Percentiles rank a stretch among this genome's conserved stretches.
phyloP scores from a whole-genome alignment of 768 basidiomycete species.

The Punctularia strigosozonata region DNA sequence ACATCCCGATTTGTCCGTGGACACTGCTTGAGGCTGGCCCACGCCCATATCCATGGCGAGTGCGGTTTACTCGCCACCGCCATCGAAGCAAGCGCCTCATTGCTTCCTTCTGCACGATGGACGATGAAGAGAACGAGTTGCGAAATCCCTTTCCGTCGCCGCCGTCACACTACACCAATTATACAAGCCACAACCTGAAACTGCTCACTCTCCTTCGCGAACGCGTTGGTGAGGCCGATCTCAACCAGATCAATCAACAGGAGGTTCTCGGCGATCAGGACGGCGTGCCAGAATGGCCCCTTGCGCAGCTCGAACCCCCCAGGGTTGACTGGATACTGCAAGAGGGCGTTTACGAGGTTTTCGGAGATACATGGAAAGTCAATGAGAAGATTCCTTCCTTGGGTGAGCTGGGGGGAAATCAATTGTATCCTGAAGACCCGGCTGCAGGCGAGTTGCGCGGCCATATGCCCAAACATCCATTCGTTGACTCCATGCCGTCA shows the following conservation, averaged over 20 bases:
- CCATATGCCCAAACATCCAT: slow-evolving; percentile 2
- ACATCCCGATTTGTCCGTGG: no score
- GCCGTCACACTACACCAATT: slow-evolving; percentile 72
- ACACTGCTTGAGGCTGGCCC: no score
- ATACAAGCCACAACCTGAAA: slow-evolving; percentile 61
- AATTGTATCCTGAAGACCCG: slow-evolving; percentile 69
- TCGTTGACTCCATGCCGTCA: not conserved
- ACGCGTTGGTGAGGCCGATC: slow-evolving; percentile 29
- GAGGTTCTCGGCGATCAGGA: slow-evolving; percentile 57
- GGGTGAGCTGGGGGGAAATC: slow-evolving; percentile 69
- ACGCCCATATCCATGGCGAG: no score
- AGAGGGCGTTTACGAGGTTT: slow-evolving; percentile 71
- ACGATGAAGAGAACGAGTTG: slow-evolving; percentile 64
- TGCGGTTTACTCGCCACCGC: no score
- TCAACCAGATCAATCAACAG: slow-evolving; percentile 38
- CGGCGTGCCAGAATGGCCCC: slow-evolving; percentile 69
- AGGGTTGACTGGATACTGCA: slow-evolving; percentile 86
- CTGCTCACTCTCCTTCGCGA: slow-evolving; percentile 53
- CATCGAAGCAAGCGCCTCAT: no score
- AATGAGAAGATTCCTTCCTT: slow-evolving; percentile 76
- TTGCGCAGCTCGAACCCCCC: slow-evolving; percentile 71
- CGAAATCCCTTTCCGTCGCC: slow-evolving; percentile 87
- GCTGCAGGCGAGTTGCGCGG: slow-evolving; percentile 37
- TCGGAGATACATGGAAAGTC: slow-evolving; percentile 88
- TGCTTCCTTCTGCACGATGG: no score